phyloP scores from a whole-genome alignment of 352 stramenopile species.

The Globisporangium viniferum region DNA sequence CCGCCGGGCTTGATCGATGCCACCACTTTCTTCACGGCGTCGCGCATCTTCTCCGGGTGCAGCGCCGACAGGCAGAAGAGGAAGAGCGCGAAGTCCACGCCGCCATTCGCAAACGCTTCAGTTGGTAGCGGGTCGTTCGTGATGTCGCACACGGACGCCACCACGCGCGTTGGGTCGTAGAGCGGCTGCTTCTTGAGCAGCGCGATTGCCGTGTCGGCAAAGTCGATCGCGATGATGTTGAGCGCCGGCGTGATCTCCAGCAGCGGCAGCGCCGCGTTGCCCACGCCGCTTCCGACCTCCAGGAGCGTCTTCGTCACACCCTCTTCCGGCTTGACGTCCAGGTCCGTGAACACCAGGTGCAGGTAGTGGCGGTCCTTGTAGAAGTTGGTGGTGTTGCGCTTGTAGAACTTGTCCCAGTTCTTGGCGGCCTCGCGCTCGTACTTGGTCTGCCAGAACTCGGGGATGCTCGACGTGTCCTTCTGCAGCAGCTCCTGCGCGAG shows the following conservation, averaged over 20 bases:
- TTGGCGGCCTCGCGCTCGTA: constrained; percentile 81
- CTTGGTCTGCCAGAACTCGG: constrained; percentile 84
- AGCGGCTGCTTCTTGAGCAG: constrained; percentile 88
- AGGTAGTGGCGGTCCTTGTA: constrained; percentile 96
- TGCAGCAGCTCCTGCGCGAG: constrained; percentile 62
- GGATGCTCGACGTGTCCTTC: constrained; percentile 77
- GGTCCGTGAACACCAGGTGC: constrained; percentile 88
- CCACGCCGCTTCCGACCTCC: constrained; percentile 95
- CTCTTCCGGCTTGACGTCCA: constrained; percentile 53
- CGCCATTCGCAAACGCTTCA: constrained; percentile 47
- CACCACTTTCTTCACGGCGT: constrained; percentile 85
- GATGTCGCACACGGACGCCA: constrained; percentile 81
- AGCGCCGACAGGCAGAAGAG: constrained; percentile 92
- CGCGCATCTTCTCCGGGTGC: constrained; percentile 83
- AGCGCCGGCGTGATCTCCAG: constrained; percentile 89
- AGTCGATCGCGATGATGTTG: constrained; percentile 91
- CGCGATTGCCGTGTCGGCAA: constrained; percentile 89
- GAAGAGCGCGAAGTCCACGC: constrained; percentile 81
- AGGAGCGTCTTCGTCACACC: constrained; percentile 70
- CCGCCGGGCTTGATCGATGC: constrained; percentile 70
- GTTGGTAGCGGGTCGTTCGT: constrained; percentile 70
- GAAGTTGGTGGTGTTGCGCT: constrained; percentile 91
- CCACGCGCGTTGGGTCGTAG: constrained; percentile 69
- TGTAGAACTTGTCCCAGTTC: constrained; percentile 95
- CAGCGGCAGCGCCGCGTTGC: constrained; percentile 93